phyloP scores from a whole-genome alignment of 148 eudicot genomes.

The Dianthus caryophyllus region DNA sequence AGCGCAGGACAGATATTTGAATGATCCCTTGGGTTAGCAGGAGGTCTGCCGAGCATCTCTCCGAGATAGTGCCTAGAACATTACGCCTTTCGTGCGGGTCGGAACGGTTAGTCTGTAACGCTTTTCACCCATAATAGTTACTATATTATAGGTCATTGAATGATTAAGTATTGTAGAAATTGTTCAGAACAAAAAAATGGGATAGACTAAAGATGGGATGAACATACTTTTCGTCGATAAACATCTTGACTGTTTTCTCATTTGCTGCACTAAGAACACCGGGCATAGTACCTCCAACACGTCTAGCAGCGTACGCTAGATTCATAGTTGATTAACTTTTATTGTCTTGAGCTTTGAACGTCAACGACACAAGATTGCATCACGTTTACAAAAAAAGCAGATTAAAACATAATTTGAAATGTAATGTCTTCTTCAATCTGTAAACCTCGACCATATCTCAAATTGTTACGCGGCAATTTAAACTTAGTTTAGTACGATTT shows the following conservation, averaged over 20 bases:
- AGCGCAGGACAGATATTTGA: no score
- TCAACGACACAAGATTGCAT: constrained; percentile 79
- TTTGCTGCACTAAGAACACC: constrained; percentile 97
- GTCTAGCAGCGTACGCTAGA: constrained; percentile 88
- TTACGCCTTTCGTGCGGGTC: no score
- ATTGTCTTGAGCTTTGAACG: constrained; percentile 89
- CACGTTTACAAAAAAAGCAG: constrained; percentile 18
- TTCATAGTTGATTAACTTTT: constrained; percentile 94
- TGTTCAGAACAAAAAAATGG: background rate
- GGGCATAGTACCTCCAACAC: constrained; percentile 97
- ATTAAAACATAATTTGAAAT: background rate
- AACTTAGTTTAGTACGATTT: no score
- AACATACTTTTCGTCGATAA: constrained; percentile 79
- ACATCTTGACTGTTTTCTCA: constrained; percentile 95
- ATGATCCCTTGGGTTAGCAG: no score
- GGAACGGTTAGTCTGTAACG: no score
- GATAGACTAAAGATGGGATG: background rate
- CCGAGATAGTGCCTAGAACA: no score
- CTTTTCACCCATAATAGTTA: no score
- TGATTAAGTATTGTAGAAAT: constrained; percentile 6
- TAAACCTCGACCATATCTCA: no score
- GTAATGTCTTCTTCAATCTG: no score
- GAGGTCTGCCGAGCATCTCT: no score
- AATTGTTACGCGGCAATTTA: no score
- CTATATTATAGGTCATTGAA: no score